Percentiles rank a stretch among this genome's conserved stretches.
Conservation (phyloP, 2,329 filamentous ascomycete genomes). For the Fusarium sp. region DNA sequence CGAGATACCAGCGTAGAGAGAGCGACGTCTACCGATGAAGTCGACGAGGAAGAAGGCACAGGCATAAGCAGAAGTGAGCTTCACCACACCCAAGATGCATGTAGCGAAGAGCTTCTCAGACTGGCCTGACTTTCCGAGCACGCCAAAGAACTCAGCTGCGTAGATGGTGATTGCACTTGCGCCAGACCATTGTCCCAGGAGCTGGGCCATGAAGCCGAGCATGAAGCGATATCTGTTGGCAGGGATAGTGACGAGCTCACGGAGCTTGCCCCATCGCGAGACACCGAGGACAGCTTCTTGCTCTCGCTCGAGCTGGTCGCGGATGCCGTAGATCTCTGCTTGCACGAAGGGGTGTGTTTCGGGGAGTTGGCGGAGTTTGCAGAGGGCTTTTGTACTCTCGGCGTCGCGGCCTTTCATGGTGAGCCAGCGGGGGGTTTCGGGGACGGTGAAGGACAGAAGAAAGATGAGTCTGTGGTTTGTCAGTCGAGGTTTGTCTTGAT, state of each 20-base stretch:
- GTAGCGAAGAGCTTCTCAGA: conserved; percentile 28
- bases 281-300: conserved; percentile 22
- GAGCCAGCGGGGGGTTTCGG: conserved; percentile 29
- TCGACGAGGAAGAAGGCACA: conserved; percentile 28
- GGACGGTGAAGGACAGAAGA: conserved; percentile 21
- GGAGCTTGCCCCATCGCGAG: conserved; percentile 25
- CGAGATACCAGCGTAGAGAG: conserved; percentile 12
- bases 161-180: conserved; percentile 25
- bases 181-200: conserved; percentile 22
- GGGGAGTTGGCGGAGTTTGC: conserved; percentile 20
- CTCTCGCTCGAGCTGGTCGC: conserved; percentile 19
- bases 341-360: conserved; percentile 19
- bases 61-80: conserved; percentile 19
- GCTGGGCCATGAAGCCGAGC: conserved; percentile 27
- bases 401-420: conserved; percentile 18
- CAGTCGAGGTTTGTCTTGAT: neutral
- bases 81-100: conserved; percentile 22
- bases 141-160: conserved; percentile 20
- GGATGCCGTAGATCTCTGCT: conserved; percentile 16
- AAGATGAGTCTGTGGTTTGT: neutral
- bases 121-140: conserved; percentile 24
- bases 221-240: conserved; percentile 25
- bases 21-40: conserved; percentile 19
- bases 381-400: conserved; percentile 19
- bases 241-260: conserved; percentile 18